Evolutionary conservation across 805 yeast species (phyloP).

Genomic region (Kodamaea lidongshanica): DNA sequence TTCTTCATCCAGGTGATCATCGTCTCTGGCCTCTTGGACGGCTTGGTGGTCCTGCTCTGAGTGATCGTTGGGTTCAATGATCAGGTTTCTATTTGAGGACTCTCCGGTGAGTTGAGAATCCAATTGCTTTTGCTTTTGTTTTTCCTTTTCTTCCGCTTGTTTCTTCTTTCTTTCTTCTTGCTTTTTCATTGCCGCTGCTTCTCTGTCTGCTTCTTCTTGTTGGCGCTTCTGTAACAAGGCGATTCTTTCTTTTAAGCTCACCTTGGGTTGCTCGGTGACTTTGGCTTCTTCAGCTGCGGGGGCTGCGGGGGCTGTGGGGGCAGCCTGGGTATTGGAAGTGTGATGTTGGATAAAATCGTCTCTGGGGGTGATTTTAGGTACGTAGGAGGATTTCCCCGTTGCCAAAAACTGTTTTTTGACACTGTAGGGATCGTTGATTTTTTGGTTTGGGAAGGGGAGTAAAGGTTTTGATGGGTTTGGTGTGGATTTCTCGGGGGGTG

Average conservation of each 20-base stretch:
- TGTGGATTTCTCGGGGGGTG: neutral
- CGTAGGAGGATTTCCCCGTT: constrained; percentile 55
- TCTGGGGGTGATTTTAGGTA: constrained; percentile 42
- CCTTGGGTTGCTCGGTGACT: constrained; percentile 53
- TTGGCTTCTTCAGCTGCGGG: constrained; percentile 22
- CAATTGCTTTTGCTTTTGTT: constrained; percentile 25
- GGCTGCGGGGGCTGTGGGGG: constrained; percentile 18
- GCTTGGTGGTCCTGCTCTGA: constrained; percentile 9
- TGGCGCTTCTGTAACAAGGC: constrained; percentile 77
- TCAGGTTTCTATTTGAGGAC: constrained; percentile 6
- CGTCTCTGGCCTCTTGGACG: constrained; percentile 25
- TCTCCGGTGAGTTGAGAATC: constrained; percentile 15
- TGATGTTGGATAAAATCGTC: constrained; percentile 31
- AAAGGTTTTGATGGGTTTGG: constrained; percentile 16
- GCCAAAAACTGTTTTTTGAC: constrained; percentile 51
- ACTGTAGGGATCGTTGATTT: constrained; percentile 39
- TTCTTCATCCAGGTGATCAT: constrained; percentile 44
- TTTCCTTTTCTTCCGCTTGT: constrained; percentile 27
- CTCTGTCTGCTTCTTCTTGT: constrained; percentile 70
- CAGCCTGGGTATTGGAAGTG: constrained; percentile 20
- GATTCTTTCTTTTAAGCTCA: constrained; percentile 83
- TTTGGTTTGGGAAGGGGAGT: constrained; percentile 23
- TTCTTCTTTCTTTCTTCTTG: constrained; percentile 47
- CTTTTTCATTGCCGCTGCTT: constrained; percentile 51
- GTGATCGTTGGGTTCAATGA: neutral